Evolutionary conservation across 2,329 filamentous ascomycete genomes (phyloP), one percentile per base, ranked within the genome.

Genomic region (Fusarium albidum): DNA sequence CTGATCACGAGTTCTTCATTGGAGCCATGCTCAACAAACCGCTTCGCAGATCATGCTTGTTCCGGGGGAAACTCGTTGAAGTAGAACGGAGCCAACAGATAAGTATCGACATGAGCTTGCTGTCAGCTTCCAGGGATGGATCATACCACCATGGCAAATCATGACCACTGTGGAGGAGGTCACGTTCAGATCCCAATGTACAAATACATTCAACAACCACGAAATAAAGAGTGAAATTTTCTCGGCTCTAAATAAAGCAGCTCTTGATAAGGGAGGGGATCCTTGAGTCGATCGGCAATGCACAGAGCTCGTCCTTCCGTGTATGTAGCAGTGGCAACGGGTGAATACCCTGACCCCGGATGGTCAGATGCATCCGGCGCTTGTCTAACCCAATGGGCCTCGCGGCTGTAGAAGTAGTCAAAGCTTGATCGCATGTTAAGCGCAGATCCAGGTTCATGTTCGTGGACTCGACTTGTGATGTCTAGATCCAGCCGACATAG

Each of bases 401-500:
- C 37, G 12, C 25, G 26, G 39, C 47, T 26, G 35, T 27, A 47
- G 18, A 28, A 34, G 33, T 42, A 35, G 31, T 43, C n/a, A 48
- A 52, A 40, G 45, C 39, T 58, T 63, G 60, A 55, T 34, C 40
- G 55, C 31, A 44, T 58, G 46, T 55, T 53, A 54, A 44, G 40
- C 60, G 59, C 59, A 61, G 60, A 63, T 63, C 60, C 53, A 43
- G 42, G 54, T 55, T 62, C 54, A 21, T 21, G 21, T 21, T 21
- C 21, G 5, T 21, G 5, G 21, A 21, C 21, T 21, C 21, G 21
- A 7, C 21, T 21, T 21, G 21, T 21, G 7, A 21, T 7, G 21
- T 21, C 21, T 7, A 21, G 21, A 21, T 21, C 21, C 21, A 21
- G 21, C 21, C 7, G 21, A 7, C 21, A n/a, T n/a, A n/a, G n/a